A percentile compares a stretch with the other conserved stretches of the same genome.
Conservation (phyloP, 495 filamentous ascomycete genomes). For the Platismatia glauca region DNA sequence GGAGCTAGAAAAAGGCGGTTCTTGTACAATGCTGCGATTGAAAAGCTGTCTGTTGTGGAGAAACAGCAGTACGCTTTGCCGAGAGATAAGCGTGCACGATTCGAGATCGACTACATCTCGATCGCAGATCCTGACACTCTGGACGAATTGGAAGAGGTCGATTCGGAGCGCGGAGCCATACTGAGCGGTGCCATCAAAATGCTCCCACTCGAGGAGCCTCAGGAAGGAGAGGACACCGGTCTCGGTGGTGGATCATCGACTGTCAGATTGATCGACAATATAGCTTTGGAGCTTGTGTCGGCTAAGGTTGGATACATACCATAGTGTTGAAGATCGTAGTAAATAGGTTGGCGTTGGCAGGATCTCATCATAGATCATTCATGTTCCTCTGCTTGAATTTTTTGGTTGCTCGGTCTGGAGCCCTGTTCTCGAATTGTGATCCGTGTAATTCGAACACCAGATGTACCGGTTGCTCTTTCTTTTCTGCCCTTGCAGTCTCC, state of each 20-base stretch:
- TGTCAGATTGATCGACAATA: conserved; percentile 90
- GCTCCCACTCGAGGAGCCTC: conserved; percentile 63
- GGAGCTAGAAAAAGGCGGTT: conserved; percentile 51
- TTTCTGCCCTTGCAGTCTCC: conserved; percentile 23
- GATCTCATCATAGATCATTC: conserved; percentile 49
- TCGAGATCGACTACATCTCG: conserved; percentile 84
- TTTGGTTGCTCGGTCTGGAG: conserved; percentile 76
- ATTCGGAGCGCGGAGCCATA: conserved; percentile 60
- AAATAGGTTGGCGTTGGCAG: not conserved
- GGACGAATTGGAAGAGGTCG: conserved; percentile 65
- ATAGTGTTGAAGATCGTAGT: not conserved
- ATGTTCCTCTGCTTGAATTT: conserved; percentile 78
- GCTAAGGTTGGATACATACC: conserved; percentile 18
- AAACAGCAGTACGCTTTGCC: conserved; percentile 54
- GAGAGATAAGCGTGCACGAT: conserved; percentile 54
- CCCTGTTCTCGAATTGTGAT: conserved; percentile 71
- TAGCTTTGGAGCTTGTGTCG: conserved; percentile 51
- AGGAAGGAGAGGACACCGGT: conserved; percentile 57
- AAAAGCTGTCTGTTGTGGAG: conserved; percentile 40
- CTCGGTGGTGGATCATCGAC: conserved; percentile 60
- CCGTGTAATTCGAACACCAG: conserved; percentile 84
- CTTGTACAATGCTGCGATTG: conserved; percentile 58
- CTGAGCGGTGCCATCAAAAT: conserved; percentile 87
- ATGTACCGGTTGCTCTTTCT: conserved; percentile 21
- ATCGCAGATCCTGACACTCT: conserved; percentile 74